phyloP scores from a whole-genome alignment of 1,139 yeast genomes.

The Pichia sp. region DNA sequence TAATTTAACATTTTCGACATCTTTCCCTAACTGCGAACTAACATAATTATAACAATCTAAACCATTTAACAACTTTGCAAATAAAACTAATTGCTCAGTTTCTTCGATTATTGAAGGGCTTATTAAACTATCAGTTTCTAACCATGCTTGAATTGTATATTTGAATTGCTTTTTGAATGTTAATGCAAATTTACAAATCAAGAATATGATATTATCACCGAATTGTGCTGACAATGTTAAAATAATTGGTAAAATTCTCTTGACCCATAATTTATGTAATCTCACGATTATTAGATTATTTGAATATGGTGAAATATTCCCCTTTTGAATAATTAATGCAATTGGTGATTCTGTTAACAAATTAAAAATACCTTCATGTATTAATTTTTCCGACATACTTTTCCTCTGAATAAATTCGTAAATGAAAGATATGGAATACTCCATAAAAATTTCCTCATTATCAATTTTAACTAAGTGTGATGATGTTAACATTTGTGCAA shows the following conservation, averaged over 20 bases:
- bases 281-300: constrained; percentile 27
- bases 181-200: constrained; percentile 55
- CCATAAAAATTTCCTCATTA: constrained; percentile 62
- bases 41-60: constrained; percentile 43
- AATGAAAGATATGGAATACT: constrained; percentile 60
- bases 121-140: constrained; percentile 48
- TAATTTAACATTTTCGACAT: constrained; percentile 27
- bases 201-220: constrained; percentile 59
- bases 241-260: constrained; percentile 69
- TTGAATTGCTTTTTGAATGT: constrained; percentile 62
- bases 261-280: constrained; percentile 72
- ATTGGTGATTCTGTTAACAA: constrained; percentile 70
- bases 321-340: constrained; percentile 59
- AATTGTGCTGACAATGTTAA: constrained; percentile 54
- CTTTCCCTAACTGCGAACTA: constrained; percentile 15
- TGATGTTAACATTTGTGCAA: constrained; percentile 60
- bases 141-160: constrained; percentile 63
- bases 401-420: constrained; percentile 62
- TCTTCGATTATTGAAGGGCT: constrained; percentile 67
- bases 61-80: constrained; percentile 52
- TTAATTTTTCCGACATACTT: constrained; percentile 58
- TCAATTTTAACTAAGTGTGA: constrained; percentile 57
- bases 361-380: constrained; percentile 60
- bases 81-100: constrained; percentile 66
- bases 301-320: constrained; percentile 45